Conservation (phyloP, 2,329 filamentous ascomycete genomes). For the Emergomyces orientalis region DNA sequence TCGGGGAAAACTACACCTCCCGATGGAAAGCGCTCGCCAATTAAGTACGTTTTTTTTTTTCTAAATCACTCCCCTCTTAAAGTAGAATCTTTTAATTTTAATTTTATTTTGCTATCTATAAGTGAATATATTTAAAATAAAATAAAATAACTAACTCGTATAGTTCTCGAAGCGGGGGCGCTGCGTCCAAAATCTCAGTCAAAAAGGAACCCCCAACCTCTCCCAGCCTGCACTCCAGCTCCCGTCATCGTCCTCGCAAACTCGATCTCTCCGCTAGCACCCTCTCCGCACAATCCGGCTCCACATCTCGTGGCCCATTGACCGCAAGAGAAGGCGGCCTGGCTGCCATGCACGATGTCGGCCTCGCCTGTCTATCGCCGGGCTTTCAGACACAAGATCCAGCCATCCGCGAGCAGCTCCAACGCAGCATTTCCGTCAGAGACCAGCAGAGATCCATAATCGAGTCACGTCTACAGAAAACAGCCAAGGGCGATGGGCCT, state of each 20-base stretch:
- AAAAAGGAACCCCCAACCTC: slow-evolving; percentile 89
- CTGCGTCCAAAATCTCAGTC: slow-evolving; percentile 71
- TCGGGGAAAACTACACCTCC: slow-evolving; percentile 23
- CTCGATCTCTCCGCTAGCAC: slow-evolving; percentile 38
- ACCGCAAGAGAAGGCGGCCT: slow-evolving; percentile 67
- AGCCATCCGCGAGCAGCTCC: slow-evolving; percentile 89
- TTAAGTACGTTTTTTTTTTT: slow-evolving; percentile 35
- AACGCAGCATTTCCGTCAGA: slow-evolving; percentile 84
- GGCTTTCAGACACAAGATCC: slow-evolving; percentile 95
- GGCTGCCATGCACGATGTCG: slow-evolving; percentile 74
- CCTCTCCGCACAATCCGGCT: slow-evolving; percentile 44
- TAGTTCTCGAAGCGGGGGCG: slow-evolving; percentile 37
- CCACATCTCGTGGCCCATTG: slow-evolving; percentile 58
- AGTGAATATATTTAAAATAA: no score
- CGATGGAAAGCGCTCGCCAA: slow-evolving; percentile 47
- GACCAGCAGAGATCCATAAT: slow-evolving; percentile 95
- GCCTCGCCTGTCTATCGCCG: slow-evolving; percentile 85
- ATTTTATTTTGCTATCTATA: no score
- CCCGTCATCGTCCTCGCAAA: slow-evolving; percentile 43
- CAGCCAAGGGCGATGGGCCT: slow-evolving; percentile 65
- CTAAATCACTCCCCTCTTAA: no score
- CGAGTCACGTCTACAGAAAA: slow-evolving; percentile 79
- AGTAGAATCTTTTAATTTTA: no score
- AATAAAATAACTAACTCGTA: not conserved
- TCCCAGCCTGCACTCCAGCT: slow-evolving; percentile 60